phyloP scores from a whole-genome alignment of 345 rosid genomes.

The Garcia nutans region DNA sequence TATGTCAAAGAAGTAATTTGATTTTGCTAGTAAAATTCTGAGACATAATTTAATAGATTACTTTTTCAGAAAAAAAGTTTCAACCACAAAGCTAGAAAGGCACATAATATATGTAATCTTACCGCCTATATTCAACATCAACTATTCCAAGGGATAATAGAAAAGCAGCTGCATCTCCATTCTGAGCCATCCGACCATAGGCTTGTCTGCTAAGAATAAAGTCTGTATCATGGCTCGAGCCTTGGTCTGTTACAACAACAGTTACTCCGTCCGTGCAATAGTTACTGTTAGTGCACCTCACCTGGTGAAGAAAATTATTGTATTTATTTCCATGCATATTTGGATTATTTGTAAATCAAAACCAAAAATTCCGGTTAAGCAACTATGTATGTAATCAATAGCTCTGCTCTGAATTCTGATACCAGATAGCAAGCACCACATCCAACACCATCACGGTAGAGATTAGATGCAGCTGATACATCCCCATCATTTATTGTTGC shows the following conservation, averaged over 20 bases:
- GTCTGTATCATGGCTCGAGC: slow-evolving; percentile 47
- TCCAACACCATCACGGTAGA: slow-evolving; percentile 63
- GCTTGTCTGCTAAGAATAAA: slow-evolving; percentile 60
- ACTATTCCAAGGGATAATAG: slow-evolving; percentile 50
- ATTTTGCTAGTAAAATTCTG: background rate
- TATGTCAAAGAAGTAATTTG: no score
- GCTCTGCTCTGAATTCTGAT: background rate
- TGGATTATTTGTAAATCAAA: background rate
- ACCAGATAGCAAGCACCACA: slow-evolving; percentile 85
- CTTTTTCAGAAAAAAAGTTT: no score
- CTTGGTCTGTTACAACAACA: slow-evolving; percentile 59
- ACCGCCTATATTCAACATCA: slow-evolving; percentile 62
- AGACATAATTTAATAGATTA: background rate
- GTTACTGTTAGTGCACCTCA: slow-evolving; percentile 52
- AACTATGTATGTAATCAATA: background rate
- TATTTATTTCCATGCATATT: background rate
- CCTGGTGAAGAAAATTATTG: slow-evolving; percentile 26
- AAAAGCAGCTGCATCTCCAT: slow-evolving; percentile 42
- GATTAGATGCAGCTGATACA: slow-evolving; percentile 63
- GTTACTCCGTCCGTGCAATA: slow-evolving; percentile 61
- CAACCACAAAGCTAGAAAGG: no score
- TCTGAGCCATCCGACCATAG: slow-evolving; percentile 61
- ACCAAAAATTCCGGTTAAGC: background rate
- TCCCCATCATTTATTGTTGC: slow-evolving; percentile 63
- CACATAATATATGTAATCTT: slow-evolving; percentile 13